These are phyloP conservation scores for Chrysanthemum lavandulifolium DNA, from an alignment of 129 eudicot genomes.

Conservation along the genomic window DNA sequence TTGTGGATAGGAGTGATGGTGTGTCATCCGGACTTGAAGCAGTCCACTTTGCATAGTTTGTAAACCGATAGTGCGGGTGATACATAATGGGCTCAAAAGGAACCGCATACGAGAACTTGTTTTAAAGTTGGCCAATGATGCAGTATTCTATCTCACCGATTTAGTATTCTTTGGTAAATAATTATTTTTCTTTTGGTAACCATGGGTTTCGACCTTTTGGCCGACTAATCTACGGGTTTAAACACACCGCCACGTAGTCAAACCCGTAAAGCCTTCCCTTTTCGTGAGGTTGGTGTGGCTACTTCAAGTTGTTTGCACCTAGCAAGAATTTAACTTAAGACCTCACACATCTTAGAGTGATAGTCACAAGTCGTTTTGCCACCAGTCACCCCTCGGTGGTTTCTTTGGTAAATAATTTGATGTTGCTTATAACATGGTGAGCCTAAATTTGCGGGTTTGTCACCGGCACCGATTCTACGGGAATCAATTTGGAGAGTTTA, in stretches of 20 bases:
- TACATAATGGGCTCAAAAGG: slow-evolving; percentile 45
- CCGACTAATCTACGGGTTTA: no score
- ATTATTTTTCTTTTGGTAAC: no score
- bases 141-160: slow-evolving; percentile 4
- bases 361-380: no score
- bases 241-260: no score
- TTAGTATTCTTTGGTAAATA: not conserved
- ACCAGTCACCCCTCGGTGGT: no score
- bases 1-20: slow-evolving; percentile 21
- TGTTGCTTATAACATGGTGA: not conserved
- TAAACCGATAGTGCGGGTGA: slow-evolving; percentile 62
- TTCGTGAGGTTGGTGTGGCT: no score
- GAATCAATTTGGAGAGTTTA: not conserved
- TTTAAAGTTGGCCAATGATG: slow-evolving; percentile 16
- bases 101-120: slow-evolving; percentile 7
- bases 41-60: slow-evolving; percentile 53
- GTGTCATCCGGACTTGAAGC: slow-evolving; percentile 31
- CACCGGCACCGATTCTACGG: not conserved
- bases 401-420: not conserved
- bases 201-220: no score
- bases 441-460: slow-evolving; percentile 30
- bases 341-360: no score
- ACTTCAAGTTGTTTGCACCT: no score
- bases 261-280: no score
- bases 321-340: no score